Base-by-base conservation (phyloP, 1,284 basidiomycete genomes). In the Pseudozyma pruni region DNA sequence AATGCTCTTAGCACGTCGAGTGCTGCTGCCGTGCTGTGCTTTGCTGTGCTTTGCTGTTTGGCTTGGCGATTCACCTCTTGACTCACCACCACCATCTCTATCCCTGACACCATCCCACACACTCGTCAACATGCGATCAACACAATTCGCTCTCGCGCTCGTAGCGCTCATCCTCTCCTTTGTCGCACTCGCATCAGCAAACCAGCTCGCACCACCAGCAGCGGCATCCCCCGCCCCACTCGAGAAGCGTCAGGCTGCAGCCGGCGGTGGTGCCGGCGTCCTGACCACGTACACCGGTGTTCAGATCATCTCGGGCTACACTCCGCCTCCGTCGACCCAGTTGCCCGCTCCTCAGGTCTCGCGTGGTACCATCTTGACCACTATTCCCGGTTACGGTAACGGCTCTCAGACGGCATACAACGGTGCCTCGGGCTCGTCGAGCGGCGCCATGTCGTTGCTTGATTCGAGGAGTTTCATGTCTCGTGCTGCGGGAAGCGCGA, bases 251-350 rank as follows among this genome's bases (percentile, higher is more conserved):
- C 76, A 78, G 59, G 58, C 60, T n/a, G 73, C 64, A 14, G 64
- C 68, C 4, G 73, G 75, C 42, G 75, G 75, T 42, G 73, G 73
- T 45, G 67, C 46, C n/a, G 76, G 72, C 23, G 41, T 68, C 27
- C 35, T 63, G 27, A 58, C 64, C 25, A 68, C 73, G 16, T 66
- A 60, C 25, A 68, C 59, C 11, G 57, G 62, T 29, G 67, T 74
- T 33, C 70, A 75, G 48, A 62, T 50, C 45, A 78, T 78, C 47
- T 60, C 52, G 3, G 76, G 76, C 31, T 78, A 78, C 68, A 71
- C 58, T 11, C 60, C 76, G 10, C 76, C 76, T 9, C 31, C 57
- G 1, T 59, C 59, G 2, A 20, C 41, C 6, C 23, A n/a, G 14
- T 41, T 61, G 16, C 57, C 66, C 8, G 48, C 50, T 2, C 76